These are phyloP conservation scores for Simplicillium aogashimaense DNA, from an alignment of 2,329 filamentous ascomycete species.

Conservation along the genomic window DNA sequence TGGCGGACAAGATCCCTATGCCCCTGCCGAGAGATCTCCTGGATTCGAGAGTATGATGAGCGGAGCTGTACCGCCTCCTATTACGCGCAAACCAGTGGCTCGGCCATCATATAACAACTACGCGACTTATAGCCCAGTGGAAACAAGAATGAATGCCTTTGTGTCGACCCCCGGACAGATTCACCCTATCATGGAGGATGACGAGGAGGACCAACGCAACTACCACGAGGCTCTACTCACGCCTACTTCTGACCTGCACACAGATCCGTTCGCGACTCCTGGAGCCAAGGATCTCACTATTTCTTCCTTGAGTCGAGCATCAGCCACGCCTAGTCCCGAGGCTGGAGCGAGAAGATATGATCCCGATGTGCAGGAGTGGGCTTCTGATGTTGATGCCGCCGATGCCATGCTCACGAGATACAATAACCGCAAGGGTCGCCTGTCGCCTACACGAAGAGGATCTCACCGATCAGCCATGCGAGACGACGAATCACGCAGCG, in stretches of 20 bases:
- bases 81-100: constrained; percentile 22
- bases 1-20: constrained; percentile 14
- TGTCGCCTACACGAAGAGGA: constrained; percentile 27
- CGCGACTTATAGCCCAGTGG: constrained; percentile 15
- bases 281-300: constrained; percentile 10
- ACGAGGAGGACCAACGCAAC: constrained; percentile 36
- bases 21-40: constrained; percentile 22
- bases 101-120: constrained; percentile 20
- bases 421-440: constrained; percentile 19
- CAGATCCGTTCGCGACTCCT: constrained; percentile 44
- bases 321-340: constrained; percentile 32
- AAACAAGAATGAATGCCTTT: constrained; percentile 16
- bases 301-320: constrained; percentile 19
- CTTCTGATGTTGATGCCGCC: constrained; percentile 43
- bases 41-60: constrained; percentile 41
- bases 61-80: constrained; percentile 14
- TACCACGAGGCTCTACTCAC: constrained; percentile 18
- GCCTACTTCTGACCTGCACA: constrained; percentile 24
- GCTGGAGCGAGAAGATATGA: constrained; percentile 22
- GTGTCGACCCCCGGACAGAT: constrained; percentile 29
- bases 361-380: constrained; percentile 48
- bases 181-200: constrained; percentile 49
- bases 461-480: constrained; percentile 23
- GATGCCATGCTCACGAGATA: constrained; percentile 40
- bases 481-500: constrained; percentile 42